A percentile compares a stretch with the other conserved stretches of the same genome.
These are phyloP conservation scores for Cryptococcus maquisensis DNA, from an alignment of 1,284 basidiomycete genomes.

Conservation along the genomic window DNA sequence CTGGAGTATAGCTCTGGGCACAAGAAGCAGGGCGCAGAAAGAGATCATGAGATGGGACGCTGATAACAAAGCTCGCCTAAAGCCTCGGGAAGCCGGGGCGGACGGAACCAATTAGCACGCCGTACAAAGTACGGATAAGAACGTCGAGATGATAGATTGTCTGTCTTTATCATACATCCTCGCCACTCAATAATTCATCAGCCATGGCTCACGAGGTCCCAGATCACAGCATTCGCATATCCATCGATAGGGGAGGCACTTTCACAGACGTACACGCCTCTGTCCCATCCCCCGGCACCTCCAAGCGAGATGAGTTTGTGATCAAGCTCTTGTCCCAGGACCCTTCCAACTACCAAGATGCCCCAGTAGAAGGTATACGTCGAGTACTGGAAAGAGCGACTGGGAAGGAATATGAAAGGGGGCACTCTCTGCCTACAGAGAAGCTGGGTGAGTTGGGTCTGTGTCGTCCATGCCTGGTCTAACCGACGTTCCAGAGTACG, in stretches of 20 bases:
- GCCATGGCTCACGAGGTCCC: constrained; percentile 28
- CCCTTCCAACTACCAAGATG: constrained; percentile 81
- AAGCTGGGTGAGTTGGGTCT: constrained; percentile 60
- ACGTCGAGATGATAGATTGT: too few species aligned
- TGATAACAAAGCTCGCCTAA: too few species aligned
- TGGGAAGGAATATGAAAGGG: constrained; percentile 59
- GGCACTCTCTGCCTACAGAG: constrained; percentile 64
- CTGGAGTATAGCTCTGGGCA: too few species aligned
- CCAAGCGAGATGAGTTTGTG: constrained; percentile 27
- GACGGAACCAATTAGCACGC: too few species aligned
- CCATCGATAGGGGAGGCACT: constrained; percentile 45
- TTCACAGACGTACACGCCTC: constrained; percentile 47
- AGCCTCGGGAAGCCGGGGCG: too few species aligned
- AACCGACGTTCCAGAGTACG: constrained; percentile 62
- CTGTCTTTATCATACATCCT: neutral
- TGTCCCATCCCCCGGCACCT: neutral
- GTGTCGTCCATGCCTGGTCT: too few species aligned
- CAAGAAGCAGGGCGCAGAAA: too few species aligned
- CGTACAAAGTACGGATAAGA: too few species aligned
- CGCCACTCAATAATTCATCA: neutral
- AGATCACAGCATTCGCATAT: constrained; percentile 41
- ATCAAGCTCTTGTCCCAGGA: constrained; percentile 75
- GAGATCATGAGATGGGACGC: too few species aligned
- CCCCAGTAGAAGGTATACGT: constrained; percentile 77
- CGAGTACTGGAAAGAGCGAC: constrained; percentile 79